Evolutionary conservation across 2,329 filamentous ascomycete species (phyloP).

Genomic region (Leptographium flavum): DNA sequence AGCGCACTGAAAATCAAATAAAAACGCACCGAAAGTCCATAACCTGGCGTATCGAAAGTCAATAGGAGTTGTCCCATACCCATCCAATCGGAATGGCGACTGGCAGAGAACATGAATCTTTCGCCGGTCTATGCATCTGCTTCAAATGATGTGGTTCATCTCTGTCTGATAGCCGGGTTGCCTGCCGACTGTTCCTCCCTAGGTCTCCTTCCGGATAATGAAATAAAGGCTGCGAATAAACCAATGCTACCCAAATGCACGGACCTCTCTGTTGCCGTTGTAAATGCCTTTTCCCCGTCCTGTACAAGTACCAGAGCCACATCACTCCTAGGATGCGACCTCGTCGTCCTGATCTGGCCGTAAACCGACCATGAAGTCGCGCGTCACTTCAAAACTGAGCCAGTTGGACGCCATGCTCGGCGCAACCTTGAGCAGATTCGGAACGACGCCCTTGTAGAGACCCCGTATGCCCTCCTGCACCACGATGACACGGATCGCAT

Average conservation of each 20-base stretch:
- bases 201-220: neutral
- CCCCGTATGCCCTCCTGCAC: constrained; percentile 70
- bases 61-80: too few relatives aligned
- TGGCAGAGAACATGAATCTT: too few relatives aligned
- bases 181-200: too few relatives aligned
- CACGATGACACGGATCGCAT: constrained; percentile 72
- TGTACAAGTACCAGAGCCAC: neutral
- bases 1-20: too few relatives aligned
- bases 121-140: too few relatives aligned
- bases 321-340: constrained; percentile 3
- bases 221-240: neutral
- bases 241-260: neutral
- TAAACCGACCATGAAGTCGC: constrained; percentile 65
- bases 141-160: too few relatives aligned
- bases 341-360: constrained; percentile 28
- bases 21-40: too few relatives aligned
- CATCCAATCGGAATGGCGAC: too few relatives aligned
- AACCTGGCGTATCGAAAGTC: too few relatives aligned
- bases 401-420: constrained; percentile 98
- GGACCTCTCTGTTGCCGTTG: neutral
- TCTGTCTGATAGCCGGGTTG: too few relatives aligned
- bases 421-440: constrained; percentile 91
- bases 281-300: neutral
- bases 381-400: constrained; percentile 89
- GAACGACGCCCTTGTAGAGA: constrained; percentile 90